Conservation (phyloP, 2,329 filamentous ascomycete genomes). For the Rhynchosporium agropyri region DNA sequence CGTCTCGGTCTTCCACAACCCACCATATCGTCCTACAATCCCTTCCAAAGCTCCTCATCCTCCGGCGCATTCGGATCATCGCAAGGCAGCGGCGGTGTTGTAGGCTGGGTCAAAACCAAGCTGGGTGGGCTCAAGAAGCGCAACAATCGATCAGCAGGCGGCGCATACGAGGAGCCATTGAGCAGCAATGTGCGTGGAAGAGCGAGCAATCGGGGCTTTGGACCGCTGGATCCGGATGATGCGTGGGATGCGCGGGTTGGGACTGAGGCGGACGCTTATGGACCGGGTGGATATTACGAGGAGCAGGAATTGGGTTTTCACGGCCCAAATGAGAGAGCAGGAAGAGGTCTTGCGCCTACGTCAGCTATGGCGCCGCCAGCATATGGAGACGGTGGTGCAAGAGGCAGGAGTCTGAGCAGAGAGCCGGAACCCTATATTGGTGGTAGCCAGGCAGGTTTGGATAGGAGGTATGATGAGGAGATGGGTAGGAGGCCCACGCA, state of each 20-base stretch:
- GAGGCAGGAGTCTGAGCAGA: constrained; percentile 49
- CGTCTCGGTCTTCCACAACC: constrained; percentile 76
- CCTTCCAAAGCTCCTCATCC: constrained; percentile 55
- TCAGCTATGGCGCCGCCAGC: constrained; percentile 33
- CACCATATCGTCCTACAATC: constrained; percentile 67
- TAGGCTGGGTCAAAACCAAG: constrained; percentile 74
- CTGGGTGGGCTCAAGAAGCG: constrained; percentile 65
- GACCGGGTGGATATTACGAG: constrained; percentile 68
- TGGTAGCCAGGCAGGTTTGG: constrained; percentile 47
- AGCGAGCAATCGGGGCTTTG: constrained; percentile 59
- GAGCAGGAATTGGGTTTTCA: constrained; percentile 69
- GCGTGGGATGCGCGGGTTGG: constrained; percentile 84
- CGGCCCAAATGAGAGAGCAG: constrained; percentile 41
- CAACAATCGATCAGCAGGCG: constrained; percentile 66
- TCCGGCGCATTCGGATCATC: constrained; percentile 50
- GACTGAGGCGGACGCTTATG: constrained; percentile 68
- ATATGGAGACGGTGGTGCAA: constrained; percentile 48
- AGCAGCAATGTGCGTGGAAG: constrained; percentile 44
- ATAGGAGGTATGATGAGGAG: constrained; percentile 50
- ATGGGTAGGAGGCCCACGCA: constrained; percentile 45
- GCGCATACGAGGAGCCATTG: constrained; percentile 67
- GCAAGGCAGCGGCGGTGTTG: constrained; percentile 65
- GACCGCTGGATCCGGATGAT: constrained; percentile 77
- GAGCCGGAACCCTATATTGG: constrained; percentile 47
- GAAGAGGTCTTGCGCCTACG: constrained; percentile 50